Conservation (phyloP, 2,329 filamentous ascomycete species). For the Talaromyces amestolkiae region DNA sequence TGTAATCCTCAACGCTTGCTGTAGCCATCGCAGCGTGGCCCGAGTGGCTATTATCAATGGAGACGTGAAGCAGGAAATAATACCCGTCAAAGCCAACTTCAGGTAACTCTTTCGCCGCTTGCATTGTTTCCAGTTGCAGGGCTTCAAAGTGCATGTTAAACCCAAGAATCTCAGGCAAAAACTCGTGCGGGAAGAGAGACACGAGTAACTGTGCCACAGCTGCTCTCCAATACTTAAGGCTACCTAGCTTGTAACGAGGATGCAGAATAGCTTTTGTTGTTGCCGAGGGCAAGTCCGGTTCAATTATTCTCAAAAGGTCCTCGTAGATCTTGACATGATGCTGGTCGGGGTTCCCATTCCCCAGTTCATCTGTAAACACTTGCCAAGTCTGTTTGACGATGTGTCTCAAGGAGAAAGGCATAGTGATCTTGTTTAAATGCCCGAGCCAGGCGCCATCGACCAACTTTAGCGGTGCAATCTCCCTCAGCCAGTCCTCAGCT, state of each 20-base stretch:
- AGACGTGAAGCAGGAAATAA: constrained; percentile 53
- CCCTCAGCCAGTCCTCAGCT: constrained; percentile 42
- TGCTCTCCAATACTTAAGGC: constrained; percentile 40
- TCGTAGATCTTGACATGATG: constrained; percentile 46
- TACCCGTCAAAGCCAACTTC: constrained; percentile 46
- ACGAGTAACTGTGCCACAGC: constrained; percentile 48
- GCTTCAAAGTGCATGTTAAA: constrained; percentile 53
- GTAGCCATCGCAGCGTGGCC: constrained; percentile 52
- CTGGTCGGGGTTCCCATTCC: constrained; percentile 48
- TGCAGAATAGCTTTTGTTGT: constrained; percentile 29
- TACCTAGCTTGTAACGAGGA: background rate
- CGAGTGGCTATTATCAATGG: constrained; percentile 51
- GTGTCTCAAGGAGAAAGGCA: constrained; percentile 40
- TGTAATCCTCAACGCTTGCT: constrained; percentile 39
- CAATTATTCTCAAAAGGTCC: constrained; percentile 33
- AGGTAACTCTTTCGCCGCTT: constrained; percentile 44
- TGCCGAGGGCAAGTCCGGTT: constrained; percentile 32
- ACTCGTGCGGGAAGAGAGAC: constrained; percentile 50
- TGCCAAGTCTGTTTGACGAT: constrained; percentile 50
- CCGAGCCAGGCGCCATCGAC: constrained; percentile 53
- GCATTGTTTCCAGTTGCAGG: constrained; percentile 41
- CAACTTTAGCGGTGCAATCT: constrained; percentile 46
- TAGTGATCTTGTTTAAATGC: constrained; percentile 46
- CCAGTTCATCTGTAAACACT: constrained; percentile 52
- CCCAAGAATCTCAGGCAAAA: constrained; percentile 52